These are phyloP conservation scores for Pseudozyma thailandica DNA, from an alignment of 1,284 basidiomycete species.

Conservation along the genomic window DNA sequence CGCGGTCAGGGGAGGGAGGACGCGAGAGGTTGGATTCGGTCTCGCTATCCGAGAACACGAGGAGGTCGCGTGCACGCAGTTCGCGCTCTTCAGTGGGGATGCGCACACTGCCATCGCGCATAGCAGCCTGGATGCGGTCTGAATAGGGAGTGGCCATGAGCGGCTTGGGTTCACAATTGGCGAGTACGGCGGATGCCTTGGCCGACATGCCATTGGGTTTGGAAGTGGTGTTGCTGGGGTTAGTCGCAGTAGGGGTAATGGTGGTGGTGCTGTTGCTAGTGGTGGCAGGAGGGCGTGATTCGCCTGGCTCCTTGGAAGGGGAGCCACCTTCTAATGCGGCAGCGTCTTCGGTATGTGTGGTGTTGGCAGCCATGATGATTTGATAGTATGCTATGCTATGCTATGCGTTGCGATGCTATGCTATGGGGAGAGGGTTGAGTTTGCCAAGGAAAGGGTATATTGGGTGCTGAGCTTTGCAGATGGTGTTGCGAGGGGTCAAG, in stretches of 20 bases:
- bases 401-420: neutral
- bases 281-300: slow-evolving; percentile 11
- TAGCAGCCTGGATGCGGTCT: slow-evolving; percentile 49
- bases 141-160: slow-evolving; percentile 49
- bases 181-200: slow-evolving; percentile 21
- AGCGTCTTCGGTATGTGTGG: slow-evolving; percentile 38
- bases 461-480: neutral
- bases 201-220: slow-evolving; percentile 2
- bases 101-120: slow-evolving; percentile 41
- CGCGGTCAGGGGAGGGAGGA: slow-evolving; percentile 57
- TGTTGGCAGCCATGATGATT: slow-evolving; percentile 17
- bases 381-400: slow-evolving; percentile 1
- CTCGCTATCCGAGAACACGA: slow-evolving; percentile 56
- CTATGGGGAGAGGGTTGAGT: neutral
- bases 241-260: slow-evolving; percentile 1
- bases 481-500: slow-evolving; percentile 1
- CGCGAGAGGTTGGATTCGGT: slow-evolving; percentile 62
- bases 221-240: slow-evolving; percentile 2
- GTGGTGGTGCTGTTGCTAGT: slow-evolving; percentile 1
- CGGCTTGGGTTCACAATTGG: slow-evolving; percentile 49
- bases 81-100: slow-evolving; percentile 54
- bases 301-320: slow-evolving; percentile 44
- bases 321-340: slow-evolving; percentile 37
- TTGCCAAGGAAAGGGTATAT: neutral
- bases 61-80: slow-evolving; percentile 51